phyloP scores from a whole-genome alignment of 768 basidiomycete species.

The Lyophyllum shimeji region DNA sequence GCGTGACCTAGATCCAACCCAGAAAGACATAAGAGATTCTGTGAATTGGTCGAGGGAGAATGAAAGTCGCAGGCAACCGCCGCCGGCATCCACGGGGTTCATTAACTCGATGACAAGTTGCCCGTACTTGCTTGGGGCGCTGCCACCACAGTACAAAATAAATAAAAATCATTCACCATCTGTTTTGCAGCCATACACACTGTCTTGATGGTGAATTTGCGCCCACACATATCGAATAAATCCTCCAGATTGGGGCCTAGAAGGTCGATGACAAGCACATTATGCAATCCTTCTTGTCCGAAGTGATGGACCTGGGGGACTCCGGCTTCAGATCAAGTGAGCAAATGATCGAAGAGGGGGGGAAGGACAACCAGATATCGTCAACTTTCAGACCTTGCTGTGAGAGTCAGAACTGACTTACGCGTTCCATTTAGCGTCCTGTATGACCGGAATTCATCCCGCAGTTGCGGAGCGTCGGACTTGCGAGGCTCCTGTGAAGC shows the following conservation, averaged over 20 bases:
- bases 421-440: conserved; percentile 90
- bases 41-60: conserved; percentile 2
- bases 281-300: conserved; percentile 97
- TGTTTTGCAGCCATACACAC: conserved; percentile 99
- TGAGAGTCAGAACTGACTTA: conserved; percentile 39
- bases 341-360: conserved; percentile 9
- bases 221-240: conserved; percentile 98
- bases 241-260: conserved; percentile 98
- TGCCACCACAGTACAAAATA: background rate
- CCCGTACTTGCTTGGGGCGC: background rate
- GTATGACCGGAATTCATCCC: conserved; percentile 97
- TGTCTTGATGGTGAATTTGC: conserved; percentile 97
- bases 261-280: conserved; percentile 91
- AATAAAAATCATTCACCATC: conserved; percentile 68
- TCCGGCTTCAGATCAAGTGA: conserved; percentile 57
- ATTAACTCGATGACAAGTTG: background rate
- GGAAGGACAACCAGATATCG: background rate
- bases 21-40: conserved; percentile 9
- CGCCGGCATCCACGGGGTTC: conserved; percentile 14
- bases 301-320: conserved; percentile 99
- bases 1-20: conserved; percentile 70
- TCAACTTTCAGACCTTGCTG: background rate
- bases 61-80: background rate
- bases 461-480: conserved; percentile 95
- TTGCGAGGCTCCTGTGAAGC: conserved; percentile 83